phyloP scores from a whole-genome alignment of 2,329 filamentous ascomycete genomes.

The Epichloe typhina region DNA sequence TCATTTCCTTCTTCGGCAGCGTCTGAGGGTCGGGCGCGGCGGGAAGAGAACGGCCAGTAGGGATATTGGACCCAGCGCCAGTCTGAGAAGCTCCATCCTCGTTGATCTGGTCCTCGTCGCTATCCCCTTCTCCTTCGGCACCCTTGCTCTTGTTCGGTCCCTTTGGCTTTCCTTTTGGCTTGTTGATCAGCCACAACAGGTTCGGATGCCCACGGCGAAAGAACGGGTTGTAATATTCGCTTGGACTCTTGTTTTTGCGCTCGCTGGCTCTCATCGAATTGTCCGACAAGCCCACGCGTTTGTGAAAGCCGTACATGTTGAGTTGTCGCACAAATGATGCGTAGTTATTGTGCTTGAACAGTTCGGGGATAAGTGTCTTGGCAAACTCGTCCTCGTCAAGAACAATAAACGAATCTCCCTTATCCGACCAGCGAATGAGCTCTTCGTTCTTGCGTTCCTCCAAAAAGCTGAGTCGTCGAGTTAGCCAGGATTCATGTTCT shows the following conservation, averaged over 20 bases:
- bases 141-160: conserved; percentile 40
- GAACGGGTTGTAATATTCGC: conserved; percentile 95
- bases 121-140: conserved; percentile 20
- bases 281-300: conserved; percentile 83
- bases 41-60: conserved; percentile 21
- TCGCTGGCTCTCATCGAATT: conserved; percentile 97
- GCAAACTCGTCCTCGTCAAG: conserved; percentile 97
- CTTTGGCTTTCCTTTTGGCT: conserved; percentile 59
- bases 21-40: conserved; percentile 31
- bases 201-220: conserved; percentile 90
- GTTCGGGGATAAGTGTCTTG: conserved; percentile 87
- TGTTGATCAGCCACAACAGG: conserved; percentile 89
- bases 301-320: conserved; percentile 98
- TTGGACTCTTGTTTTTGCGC: conserved; percentile 92
- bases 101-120: conserved; percentile 54
- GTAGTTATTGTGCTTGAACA: conserved; percentile 99
- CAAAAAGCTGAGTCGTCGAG: conserved; percentile 53
- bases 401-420: conserved; percentile 92
- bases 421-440: conserved; percentile 91
- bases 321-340: conserved; percentile 90
- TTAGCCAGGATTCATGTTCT: background rate
- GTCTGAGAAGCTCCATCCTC: conserved; percentile 31
- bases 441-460: conserved; percentile 89
- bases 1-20: conserved; percentile 58
- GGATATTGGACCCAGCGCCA: conserved; percentile 9